A percentile compares a stretch with the other conserved stretches of the same genome.
Conservation (phyloP, 257 asterid genomes). For the Rauvolfia tetraphylla region DNA sequence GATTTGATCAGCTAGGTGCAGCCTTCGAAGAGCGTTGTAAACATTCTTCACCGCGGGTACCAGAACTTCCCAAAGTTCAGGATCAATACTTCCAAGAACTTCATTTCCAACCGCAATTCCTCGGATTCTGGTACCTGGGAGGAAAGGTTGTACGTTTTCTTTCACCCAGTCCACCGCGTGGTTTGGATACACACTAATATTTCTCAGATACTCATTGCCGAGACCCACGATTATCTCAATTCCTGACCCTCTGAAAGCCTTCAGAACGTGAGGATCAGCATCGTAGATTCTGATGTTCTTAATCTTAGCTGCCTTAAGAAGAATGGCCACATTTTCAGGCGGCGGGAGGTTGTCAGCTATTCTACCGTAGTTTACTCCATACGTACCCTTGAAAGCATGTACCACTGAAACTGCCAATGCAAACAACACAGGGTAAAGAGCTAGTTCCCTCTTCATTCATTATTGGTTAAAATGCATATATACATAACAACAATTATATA, state of each 20-base stretch:
- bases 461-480: neutral
- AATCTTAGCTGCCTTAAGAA: slow-evolving; percentile 59
- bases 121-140: slow-evolving; percentile 52
- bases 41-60: slow-evolving; percentile 72
- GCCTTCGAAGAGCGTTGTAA: slow-evolving; percentile 49
- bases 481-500: neutral
- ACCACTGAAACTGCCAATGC: slow-evolving; percentile 34
- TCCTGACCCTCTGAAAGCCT: slow-evolving; percentile 52
- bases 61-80: slow-evolving; percentile 66
- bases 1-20: slow-evolving; percentile 33
- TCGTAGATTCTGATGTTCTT: slow-evolving; percentile 70
- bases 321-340: slow-evolving; percentile 74
- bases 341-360: slow-evolving; percentile 70
- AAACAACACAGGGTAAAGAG: neutral
- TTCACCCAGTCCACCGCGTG: slow-evolving; percentile 67
- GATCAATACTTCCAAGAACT: slow-evolving; percentile 51
- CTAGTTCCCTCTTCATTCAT: neutral
- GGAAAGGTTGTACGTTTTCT: slow-evolving; percentile 51
- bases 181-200: slow-evolving; percentile 47
- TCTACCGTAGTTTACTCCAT: slow-evolving; percentile 76
- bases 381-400: slow-evolving; percentile 65
- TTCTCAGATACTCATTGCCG: slow-evolving; percentile 45
- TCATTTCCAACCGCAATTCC: slow-evolving; percentile 90
- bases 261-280: slow-evolving; percentile 47
- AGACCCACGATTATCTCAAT: slow-evolving; percentile 68